These are phyloP conservation scores for Chlorella sp. DNA, from an alignment of 139 green algal genomes.

Conservation along the genomic window DNA sequence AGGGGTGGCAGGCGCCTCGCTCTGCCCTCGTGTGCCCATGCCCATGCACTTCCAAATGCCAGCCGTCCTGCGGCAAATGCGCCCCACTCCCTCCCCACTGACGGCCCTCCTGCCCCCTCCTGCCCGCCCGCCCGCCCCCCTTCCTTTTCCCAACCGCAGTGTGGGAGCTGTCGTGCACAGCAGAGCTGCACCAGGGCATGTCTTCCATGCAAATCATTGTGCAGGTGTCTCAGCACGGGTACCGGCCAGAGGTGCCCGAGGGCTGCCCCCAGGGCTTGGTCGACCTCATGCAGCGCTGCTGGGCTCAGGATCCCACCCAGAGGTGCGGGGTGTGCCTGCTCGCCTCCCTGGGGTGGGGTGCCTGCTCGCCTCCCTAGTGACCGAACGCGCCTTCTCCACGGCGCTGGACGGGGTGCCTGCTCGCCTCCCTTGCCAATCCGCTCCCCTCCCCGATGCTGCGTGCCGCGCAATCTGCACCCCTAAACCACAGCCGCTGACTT, in stretches of 20 bases:
- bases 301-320: background rate
- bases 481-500: no score
- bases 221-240: background rate
- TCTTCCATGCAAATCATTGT: background rate
- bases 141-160: background rate
- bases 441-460: background rate
- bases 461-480: no score
- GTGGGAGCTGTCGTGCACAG: background rate
- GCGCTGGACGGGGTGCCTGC: no score
- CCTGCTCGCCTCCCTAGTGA: no score
- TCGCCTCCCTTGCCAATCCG: no score
- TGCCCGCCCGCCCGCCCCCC: background rate
- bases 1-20: no score
- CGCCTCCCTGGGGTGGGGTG: no score
- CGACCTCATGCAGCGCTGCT: slow-evolving; percentile 25
- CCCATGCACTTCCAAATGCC: background rate
- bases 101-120: background rate
- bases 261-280: background rate
- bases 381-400: no score
- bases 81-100: no score
- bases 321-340: background rate
- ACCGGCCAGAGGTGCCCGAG: background rate
- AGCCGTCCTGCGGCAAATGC: background rate
- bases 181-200: background rate
- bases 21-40: no score